Evolutionary conservation across 108 stramenopile species (phyloP), one percentile per base, ranked within the genome.

Genomic region (Pseudonitzschia pungens): DNA sequence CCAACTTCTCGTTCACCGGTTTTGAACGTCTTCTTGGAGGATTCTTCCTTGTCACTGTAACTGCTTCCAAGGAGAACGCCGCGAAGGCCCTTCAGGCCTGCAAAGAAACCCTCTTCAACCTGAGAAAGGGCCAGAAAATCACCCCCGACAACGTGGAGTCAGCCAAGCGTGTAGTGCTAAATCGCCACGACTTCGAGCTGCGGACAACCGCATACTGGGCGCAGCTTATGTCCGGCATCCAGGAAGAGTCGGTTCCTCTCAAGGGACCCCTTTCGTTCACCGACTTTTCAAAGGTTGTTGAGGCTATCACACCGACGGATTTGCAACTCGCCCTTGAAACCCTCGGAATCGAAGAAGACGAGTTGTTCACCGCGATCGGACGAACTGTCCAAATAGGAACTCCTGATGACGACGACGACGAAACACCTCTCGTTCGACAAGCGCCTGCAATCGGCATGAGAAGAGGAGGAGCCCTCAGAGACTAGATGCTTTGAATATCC

Each of bases 41-140:
- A 26, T 98, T 94, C 93, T 98, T 97, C 86, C 79, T 96, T 57
- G 93, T 97, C 50, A 93, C 95, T 20, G 97, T 98, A 2, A 97
- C 98, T 2, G 96, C 97, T 9, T 96, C 94, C 48, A 96, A 97
- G 75, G 96, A 96, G 64, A 97, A 97, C 45, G 98, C 96, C 16
- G 91, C 96, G 65, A 81, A 81, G 75, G 96, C 96, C 50, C 70
- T 97, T 36, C 91, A 97, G 12, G 96, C 96, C 48, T 97, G 96
- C 85, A 93, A 96, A 78, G 96, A 97, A 79, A 98, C 95, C 10
- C 79, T 97, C 6, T 73, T 84, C 50, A 83, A 83, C 36, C 73
- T 98, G 57, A 80, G 84, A 43, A 92, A 78, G 58, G 60, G 83
- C 56, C 80, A 82, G 12, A 87, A 86, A 21, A 94, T 96, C 64